phyloP scores from a whole-genome alignment of 306 rosid genomes.

The Oxytropis ochrocephala region DNA sequence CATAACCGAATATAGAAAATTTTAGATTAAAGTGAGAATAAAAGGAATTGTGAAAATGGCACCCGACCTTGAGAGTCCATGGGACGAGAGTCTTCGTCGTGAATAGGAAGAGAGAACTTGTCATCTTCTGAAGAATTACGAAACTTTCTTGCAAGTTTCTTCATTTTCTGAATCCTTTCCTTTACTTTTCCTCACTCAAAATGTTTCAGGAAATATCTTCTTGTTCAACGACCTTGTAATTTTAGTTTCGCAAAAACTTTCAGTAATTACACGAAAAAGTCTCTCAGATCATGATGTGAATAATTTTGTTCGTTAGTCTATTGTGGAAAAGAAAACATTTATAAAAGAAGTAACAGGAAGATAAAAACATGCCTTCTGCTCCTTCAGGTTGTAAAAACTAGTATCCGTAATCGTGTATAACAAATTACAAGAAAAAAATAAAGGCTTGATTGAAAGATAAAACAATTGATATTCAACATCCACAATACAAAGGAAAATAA shows the following conservation, averaged over 20 bases:
- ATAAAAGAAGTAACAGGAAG: background rate
- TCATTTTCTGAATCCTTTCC: conserved; percentile 31
- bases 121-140: conserved; percentile 36
- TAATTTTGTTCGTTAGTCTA: background rate
- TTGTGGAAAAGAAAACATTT: background rate
- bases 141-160: conserved; percentile 51
- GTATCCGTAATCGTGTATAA: background rate
- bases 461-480: background rate
- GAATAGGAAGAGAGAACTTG: conserved; percentile 61
- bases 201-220: background rate
- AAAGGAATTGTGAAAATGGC: background rate
- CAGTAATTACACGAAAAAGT: background rate
- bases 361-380: background rate
- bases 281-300: background rate
- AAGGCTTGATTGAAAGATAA: background rate
- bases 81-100: conserved; percentile 57
- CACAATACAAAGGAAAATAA: background rate
- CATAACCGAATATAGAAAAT: background rate
- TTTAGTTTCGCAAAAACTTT: too few relatives aligned
- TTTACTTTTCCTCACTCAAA: background rate
- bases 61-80: conserved; percentile 57
- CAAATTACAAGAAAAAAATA: background rate
- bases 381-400: background rate
- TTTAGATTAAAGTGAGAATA: background rate
- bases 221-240: background rate